Percentiles rank a stretch among this genome's conserved stretches.
These are phyloP conservation scores for Lumnitzera racemosa DNA, from an alignment of 345 rosid species.

Conservation along the genomic window DNA sequence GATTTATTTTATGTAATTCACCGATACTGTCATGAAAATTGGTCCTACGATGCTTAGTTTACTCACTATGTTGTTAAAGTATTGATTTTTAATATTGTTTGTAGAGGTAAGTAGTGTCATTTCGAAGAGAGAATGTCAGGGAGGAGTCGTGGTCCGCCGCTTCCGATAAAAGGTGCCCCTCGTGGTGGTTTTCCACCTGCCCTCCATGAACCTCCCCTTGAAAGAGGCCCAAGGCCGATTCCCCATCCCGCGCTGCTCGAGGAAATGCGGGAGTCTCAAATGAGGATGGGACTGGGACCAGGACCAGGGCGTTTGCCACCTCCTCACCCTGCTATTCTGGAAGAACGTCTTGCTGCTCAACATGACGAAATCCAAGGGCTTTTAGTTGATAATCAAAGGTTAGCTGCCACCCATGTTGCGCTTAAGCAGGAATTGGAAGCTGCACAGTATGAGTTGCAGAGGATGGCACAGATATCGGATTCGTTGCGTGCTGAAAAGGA, in stretches of 20 bases:
- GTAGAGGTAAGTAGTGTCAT: background rate
- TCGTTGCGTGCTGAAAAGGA: conserved; percentile 68
- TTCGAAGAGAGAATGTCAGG: conserved; percentile 19
- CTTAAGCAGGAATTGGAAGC: conserved; percentile 89
- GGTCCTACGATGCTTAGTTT: no score
- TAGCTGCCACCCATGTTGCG: conserved; percentile 90
- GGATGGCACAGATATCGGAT: conserved; percentile 55
- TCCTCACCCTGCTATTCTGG: conserved; percentile 53
- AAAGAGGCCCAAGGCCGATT: conserved; percentile 48
- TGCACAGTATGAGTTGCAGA: conserved; percentile 69
- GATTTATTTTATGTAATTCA: no score
- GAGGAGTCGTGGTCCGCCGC: conserved; percentile 35
- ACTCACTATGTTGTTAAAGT: no score
- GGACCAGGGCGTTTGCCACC: conserved; percentile 11
- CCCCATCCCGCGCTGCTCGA: conserved; percentile 51
- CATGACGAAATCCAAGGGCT: conserved; percentile 86
- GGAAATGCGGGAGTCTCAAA: conserved; percentile 55
- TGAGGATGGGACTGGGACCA: conserved; percentile 43
- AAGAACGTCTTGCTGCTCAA: conserved; percentile 72
- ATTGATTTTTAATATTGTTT: background rate
- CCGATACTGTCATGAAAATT: no score
- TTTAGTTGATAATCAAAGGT: conserved; percentile 75
- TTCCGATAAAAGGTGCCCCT: conserved; percentile 33
- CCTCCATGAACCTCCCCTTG: conserved; percentile 41
- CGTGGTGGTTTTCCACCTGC: conserved; percentile 44